A percentile compares a stretch with the other conserved stretches of the same genome.
Conservation (phyloP, 352 stramenopile genomes). For the Phytophthora colocasiae region DNA sequence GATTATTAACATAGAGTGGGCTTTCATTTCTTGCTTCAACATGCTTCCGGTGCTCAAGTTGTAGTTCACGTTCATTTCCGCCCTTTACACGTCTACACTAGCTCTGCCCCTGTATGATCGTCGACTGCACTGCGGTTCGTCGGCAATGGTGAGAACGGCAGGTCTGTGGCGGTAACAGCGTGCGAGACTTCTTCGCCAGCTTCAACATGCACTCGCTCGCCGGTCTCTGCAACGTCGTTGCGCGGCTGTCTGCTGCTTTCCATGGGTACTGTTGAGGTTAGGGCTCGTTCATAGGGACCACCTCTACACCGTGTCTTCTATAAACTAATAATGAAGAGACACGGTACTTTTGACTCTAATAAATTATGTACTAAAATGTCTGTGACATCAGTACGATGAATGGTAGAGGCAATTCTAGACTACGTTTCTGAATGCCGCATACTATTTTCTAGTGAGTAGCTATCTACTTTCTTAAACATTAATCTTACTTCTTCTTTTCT, state of each 20-base stretch:
- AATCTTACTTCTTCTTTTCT: no score
- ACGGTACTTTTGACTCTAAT: no score
- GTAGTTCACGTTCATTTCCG: constrained; percentile 6
- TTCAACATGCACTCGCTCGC: constrained; percentile 23
- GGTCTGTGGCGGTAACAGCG: constrained; percentile 24
- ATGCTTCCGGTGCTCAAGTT: constrained; percentile 1
- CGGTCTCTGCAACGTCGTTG: constrained; percentile 19
- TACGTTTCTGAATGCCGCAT: no score
- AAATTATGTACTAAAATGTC: no score
- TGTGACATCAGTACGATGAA: no score
- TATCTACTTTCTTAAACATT: no score
- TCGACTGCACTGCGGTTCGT: not conserved
- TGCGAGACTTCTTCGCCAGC: constrained; percentile 12
- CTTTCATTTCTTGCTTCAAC: constrained; percentile 7
- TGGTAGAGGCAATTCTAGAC: no score
- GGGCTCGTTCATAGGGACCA: no score
- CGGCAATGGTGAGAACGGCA: constrained; percentile 10
- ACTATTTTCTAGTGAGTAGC: no score
- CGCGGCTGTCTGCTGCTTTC: constrained; percentile 15
- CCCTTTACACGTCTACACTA: constrained; percentile 12
- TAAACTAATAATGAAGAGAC: no score
- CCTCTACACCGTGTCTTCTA: no score
- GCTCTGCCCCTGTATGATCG: not conserved
- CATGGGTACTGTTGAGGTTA: constrained; percentile 11
- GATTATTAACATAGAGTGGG: constrained; percentile 7